These are phyloP conservation scores for Brettanomyces naardenensis DNA, from an alignment of 805 yeast genomes.

Conservation along the genomic window DNA sequence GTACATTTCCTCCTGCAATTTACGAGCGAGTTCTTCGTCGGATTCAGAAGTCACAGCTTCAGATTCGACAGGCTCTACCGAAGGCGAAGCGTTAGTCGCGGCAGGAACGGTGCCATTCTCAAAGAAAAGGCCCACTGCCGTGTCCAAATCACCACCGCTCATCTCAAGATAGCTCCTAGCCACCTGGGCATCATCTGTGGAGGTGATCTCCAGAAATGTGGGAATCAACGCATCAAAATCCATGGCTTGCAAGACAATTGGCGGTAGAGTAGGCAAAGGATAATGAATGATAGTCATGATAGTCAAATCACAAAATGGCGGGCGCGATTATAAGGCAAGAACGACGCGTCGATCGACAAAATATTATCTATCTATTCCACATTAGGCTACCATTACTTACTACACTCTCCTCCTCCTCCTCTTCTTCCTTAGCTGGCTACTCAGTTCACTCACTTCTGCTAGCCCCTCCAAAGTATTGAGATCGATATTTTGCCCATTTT, in stretches of 20 bases:
- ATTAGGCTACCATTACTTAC: too few species aligned
- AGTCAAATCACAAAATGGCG: too few species aligned
- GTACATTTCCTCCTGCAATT: conserved; percentile 59
- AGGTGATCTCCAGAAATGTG: conserved; percentile 78
- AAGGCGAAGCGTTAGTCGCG: neutral
- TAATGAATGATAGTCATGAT: too few species aligned
- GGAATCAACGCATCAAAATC: conserved; percentile 41
- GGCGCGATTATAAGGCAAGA: too few species aligned
- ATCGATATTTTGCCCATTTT: neutral
- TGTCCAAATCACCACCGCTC: conserved; percentile 69
- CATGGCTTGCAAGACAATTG: too few species aligned
- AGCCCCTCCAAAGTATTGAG: neutral
- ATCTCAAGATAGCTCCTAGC: conserved; percentile 77
- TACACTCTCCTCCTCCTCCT: too few species aligned
- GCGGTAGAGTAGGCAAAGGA: too few species aligned
- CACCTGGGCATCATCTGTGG: conserved; percentile 52
- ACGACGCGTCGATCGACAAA: too few species aligned
- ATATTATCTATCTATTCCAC: too few species aligned
- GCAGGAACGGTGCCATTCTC: conserved; percentile 46
- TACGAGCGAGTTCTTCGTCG: conserved; percentile 49
- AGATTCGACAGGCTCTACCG: neutral
- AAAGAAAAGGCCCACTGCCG: conserved; percentile 76
- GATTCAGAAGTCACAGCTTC: conserved; percentile 8
- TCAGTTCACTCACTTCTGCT: neutral
- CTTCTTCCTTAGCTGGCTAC: too few species aligned